Base-by-base conservation (phyloP, 2,329 filamentous ascomycete genomes). In the Beauveria pseudobassiana region DNA sequence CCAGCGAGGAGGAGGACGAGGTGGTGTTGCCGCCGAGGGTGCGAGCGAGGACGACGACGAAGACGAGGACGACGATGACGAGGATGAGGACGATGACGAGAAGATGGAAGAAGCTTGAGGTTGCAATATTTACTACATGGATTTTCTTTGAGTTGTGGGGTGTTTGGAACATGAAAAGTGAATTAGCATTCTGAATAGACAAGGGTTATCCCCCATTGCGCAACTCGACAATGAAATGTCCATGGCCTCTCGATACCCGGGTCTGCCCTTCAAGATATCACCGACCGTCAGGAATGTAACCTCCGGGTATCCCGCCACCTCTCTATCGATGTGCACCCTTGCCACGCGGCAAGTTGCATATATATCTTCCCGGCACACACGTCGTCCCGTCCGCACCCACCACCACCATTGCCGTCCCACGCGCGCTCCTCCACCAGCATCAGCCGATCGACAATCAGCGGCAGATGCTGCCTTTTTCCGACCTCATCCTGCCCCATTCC, bases 1-100 rank as follows among this genome's bases (percentile, higher is more conserved):
- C 83, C 55, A 85, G 86, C 63, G 82, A 83, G 52, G 85, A 83
- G 56, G 85, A 83, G 57, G 83, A 80, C 16, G 83, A 76, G 43
- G 77, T 30, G 71, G 68, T 28, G 71, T 68, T 6, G 71, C 68
- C 38, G 77, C 79, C 2, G 84, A 82, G 76, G 81, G 82, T 5
- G 30, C 30, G 30, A 34, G 30, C 48, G 80, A 85, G 62, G 81
- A 83, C 64, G 82, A 70, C 18, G 71, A 71, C 60, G 72, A 70
- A 3, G 66, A 72, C 55, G 72, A 73, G 3, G 58, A 61, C 22
- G 74, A 72, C 26, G 74, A 73, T 14, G 79, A 81, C 61, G 86
- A 66, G 80, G 84, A 69, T 83, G 74, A 73, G 12, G 79, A 81
- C 60, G 86, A 66, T 80, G 84, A 69, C 83, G 86, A 66, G 81